Evolutionary conservation across 2,329 filamentous ascomycete genomes (phyloP).

Genomic region (Scedosporium aurantiacum): DNA sequence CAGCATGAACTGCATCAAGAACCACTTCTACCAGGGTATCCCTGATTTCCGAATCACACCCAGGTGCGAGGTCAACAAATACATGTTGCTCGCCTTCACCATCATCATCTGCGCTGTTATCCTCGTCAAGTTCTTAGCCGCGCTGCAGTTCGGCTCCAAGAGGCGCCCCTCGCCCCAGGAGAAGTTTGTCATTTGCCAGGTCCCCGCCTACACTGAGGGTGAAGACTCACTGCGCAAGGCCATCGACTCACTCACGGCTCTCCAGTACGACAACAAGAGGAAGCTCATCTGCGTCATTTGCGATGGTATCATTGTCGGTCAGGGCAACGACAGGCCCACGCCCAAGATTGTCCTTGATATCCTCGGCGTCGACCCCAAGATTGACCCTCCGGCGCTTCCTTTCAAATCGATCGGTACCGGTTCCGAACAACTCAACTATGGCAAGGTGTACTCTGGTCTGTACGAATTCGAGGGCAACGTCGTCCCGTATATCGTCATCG

Average conservation of each 20-base stretch:
- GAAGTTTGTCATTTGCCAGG: conserved; percentile 97
- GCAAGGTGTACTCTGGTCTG: conserved; percentile 94
- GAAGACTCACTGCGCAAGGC: conserved; percentile 91
- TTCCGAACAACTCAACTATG: conserved; percentile 91
- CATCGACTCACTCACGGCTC: conserved; percentile 82
- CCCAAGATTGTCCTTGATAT: conserved; percentile 97
- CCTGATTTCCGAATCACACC: conserved; percentile 72
- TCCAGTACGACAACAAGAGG: conserved; percentile 96
- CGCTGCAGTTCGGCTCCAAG: conserved; percentile 88
- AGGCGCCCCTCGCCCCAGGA: conserved; percentile 81
- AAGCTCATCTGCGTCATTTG: conserved; percentile 96
- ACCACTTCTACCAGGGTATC: conserved; percentile 71
- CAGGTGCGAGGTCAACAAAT: conserved; percentile 80
- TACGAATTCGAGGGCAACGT: conserved; percentile 98
- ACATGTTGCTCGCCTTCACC: conserved; percentile 79
- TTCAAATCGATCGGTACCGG: conserved; percentile 89
- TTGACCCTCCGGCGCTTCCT: conserved; percentile 84
- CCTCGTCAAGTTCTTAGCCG: conserved; percentile 78
- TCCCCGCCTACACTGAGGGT: conserved; percentile 94
- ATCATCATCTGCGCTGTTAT: conserved; percentile 74
- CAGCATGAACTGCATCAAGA: conserved; percentile 70
- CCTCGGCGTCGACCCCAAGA: conserved; percentile 90
- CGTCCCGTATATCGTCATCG: conserved; percentile 88
- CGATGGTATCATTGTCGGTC: conserved; percentile 92
- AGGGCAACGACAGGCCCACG: conserved; percentile 90